Evolutionary conservation across 805 yeast genomes (phyloP).

Genomic region (Saccharomyces eubayanus): DNA sequence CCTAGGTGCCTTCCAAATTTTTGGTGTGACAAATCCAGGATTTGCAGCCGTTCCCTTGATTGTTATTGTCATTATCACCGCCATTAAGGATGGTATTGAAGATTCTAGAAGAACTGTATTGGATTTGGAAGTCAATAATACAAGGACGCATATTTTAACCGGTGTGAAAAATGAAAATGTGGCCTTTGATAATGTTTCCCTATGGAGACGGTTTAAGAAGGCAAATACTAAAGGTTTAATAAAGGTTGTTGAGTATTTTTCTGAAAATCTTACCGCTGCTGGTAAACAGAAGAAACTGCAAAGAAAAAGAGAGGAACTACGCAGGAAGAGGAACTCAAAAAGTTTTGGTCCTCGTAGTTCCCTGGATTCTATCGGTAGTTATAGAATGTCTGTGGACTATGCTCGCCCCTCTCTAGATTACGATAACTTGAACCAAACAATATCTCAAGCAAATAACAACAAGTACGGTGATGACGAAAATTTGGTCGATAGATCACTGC

Average conservation of each 20-base stretch:
- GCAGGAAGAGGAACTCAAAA: slow-evolving; percentile 13
- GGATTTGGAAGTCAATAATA: slow-evolving; percentile 72
- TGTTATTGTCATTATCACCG: slow-evolving; percentile 67
- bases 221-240: slow-evolving; percentile 31
- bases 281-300: slow-evolving; percentile 31
- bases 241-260: slow-evolving; percentile 19
- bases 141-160: slow-evolving; percentile 54
- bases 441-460: not conserved
- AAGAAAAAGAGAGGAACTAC: slow-evolving; percentile 20
- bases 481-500: slow-evolving; percentile 49
- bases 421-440: slow-evolving; percentile 33
- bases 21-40: slow-evolving; percentile 76
- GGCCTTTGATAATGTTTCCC: slow-evolving; percentile 51
- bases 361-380: slow-evolving; percentile 30
- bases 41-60: slow-evolving; percentile 70
- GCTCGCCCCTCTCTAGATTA: slow-evolving; percentile 21
- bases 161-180: slow-evolving; percentile 54
- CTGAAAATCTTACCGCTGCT: slow-evolving; percentile 26
- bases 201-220: slow-evolving; percentile 68
- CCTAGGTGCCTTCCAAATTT: slow-evolving; percentile 66
- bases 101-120: slow-evolving; percentile 67
- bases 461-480: slow-evolving; percentile 43
- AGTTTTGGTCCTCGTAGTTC: slow-evolving; percentile 30
- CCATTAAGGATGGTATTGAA: slow-evolving; percentile 72
- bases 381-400: slow-evolving; percentile 26